Evolutionary conservation across 2,329 filamentous ascomycete species (phyloP).

Genomic region (Colletotrichum sp.): DNA sequence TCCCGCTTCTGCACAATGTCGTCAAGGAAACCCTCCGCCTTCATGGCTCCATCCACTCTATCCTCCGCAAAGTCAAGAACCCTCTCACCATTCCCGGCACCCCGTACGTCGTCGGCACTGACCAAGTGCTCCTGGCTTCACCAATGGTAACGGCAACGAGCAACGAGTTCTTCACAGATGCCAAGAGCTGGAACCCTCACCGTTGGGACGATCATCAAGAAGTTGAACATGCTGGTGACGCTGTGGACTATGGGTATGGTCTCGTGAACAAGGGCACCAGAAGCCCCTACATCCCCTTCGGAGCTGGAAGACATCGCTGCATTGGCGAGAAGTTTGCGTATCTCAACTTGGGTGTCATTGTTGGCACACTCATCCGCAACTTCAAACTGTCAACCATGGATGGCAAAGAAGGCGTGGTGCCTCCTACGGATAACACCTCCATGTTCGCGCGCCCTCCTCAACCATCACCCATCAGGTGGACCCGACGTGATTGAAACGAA

Average conservation of each 20-base stretch:
- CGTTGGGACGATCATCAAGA: conserved; percentile 72
- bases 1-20: conserved; percentile 82
- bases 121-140: conserved; percentile 82
- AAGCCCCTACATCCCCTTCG: conserved; percentile 92
- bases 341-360: conserved; percentile 86
- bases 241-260: conserved; percentile 93
- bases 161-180: conserved; percentile 79
- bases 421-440: neutral
- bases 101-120: conserved; percentile 80
- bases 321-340: conserved; percentile 98
- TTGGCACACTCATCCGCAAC: conserved; percentile 74
- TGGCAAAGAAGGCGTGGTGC: conserved; percentile 44
- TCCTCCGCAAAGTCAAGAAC: conserved; percentile 88
- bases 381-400: conserved; percentile 82
- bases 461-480: neutral
- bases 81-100: conserved; percentile 85
- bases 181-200: conserved; percentile 85
- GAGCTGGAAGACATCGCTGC: conserved; percentile 89
- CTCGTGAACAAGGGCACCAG: conserved; percentile 88
- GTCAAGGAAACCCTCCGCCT: conserved; percentile 92
- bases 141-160: conserved; percentile 81
- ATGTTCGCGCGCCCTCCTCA: neutral
- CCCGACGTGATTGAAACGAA: neutral
- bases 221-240: conserved; percentile 64
- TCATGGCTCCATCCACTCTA: conserved; percentile 92